A percentile compares a stretch with the other conserved stretches of the same genome.
These are phyloP conservation scores for Trametes cubensis DNA, from an alignment of 768 basidiomycete genomes.

Conservation along the genomic window DNA sequence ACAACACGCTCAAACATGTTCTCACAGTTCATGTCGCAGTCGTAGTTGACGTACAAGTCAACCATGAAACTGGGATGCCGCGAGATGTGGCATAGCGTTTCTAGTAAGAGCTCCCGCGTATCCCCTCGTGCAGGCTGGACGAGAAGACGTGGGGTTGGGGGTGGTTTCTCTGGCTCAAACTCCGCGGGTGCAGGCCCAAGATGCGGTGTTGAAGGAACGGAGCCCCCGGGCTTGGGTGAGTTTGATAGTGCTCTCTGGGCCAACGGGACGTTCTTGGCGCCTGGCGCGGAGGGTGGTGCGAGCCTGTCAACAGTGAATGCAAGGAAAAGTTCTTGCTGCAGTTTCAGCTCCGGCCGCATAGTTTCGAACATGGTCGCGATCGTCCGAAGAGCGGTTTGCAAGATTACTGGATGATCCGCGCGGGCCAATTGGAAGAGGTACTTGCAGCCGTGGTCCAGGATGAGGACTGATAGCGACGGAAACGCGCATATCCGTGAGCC, in stretches of 20 bases:
- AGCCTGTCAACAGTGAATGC: constrained; percentile 93
- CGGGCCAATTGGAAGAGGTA: constrained; percentile 96
- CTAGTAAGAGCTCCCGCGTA: constrained; percentile 86
- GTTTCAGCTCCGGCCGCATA: constrained; percentile 81
- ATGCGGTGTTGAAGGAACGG: constrained; percentile 45
- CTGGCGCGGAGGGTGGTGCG: constrained; percentile 52
- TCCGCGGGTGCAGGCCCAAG: constrained; percentile 41
- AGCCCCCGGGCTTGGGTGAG: constrained; percentile 32
- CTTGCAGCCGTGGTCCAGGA: constrained; percentile 91
- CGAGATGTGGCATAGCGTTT: constrained; percentile 81
- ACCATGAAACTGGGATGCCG: constrained; percentile 91
- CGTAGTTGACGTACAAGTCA: constrained; percentile 94
- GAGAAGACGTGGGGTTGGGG: constrained; percentile 49
- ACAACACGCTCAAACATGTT: constrained; percentile 90
- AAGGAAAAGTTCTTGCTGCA: constrained; percentile 94
- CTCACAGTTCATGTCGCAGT: constrained; percentile 96
- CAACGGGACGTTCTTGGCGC: constrained; percentile 22
- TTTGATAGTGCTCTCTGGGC: constrained; percentile 22
- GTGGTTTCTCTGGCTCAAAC: constrained; percentile 26
- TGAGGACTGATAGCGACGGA: constrained; percentile 73
- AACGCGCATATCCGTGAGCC: constrained; percentile 76
- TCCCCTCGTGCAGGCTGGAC: constrained; percentile 83
- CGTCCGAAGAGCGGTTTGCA: constrained; percentile 80
- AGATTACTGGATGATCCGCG: constrained; percentile 80
- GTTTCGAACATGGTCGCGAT: constrained; percentile 88